Percentiles rank a stretch among this genome's conserved stretches.
Evolutionary conservation across 352 stramenopile species (phyloP).

Genomic region (Pelagophyceae sp.): DNA sequence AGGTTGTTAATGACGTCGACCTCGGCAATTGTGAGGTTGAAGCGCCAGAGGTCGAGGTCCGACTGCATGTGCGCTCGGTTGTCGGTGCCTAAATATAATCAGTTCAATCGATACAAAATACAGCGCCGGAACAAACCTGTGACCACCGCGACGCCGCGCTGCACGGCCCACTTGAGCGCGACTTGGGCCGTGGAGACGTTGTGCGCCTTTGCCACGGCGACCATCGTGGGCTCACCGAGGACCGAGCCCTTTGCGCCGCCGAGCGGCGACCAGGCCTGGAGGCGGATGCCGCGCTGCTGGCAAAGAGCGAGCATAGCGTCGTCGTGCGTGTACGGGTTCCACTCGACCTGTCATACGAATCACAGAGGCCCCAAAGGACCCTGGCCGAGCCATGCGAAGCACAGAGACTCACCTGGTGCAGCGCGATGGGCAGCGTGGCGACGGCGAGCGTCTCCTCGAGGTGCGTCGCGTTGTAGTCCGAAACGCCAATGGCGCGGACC

Average conservation of each 20-base stretch:
- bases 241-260: background rate
- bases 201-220: conserved; percentile 33
- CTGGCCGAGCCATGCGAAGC: no score
- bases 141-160: conserved; percentile 42
- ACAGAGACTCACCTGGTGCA: no score
- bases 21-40: no score
- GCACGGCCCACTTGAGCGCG: conserved; percentile 47
- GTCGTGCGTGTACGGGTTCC: background rate
- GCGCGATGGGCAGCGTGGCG: background rate
- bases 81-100: no score
- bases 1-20: no score
- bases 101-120: no score
- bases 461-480: background rate
- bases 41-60: background rate
- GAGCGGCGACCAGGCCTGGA: background rate
- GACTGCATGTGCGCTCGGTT: background rate
- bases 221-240: conserved; percentile 28
- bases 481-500: background rate
- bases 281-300: background rate
- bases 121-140: no score
- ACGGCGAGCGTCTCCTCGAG: background rate
- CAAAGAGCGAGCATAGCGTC: background rate
- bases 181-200: conserved; percentile 39
- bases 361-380: no score
- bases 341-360: no score